Percentiles rank a stretch among this genome's conserved stretches.
Conservation (phyloP, 768 basidiomycete genomes). For the Pluteus cervinus region DNA sequence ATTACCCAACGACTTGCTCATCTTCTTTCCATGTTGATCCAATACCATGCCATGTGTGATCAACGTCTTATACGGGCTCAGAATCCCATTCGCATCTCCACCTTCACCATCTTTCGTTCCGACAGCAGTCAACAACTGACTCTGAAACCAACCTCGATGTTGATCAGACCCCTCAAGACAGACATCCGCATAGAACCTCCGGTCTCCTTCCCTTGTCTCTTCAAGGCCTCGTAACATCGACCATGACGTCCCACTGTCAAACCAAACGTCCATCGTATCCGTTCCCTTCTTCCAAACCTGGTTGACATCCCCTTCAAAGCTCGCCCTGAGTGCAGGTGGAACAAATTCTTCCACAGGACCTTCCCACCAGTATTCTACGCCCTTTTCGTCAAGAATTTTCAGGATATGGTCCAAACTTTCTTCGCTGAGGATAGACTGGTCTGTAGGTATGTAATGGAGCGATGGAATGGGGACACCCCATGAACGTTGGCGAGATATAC, state of each 20-base stretch:
- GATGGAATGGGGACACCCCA: constrained; percentile 98
- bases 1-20: constrained; percentile 98
- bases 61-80: constrained; percentile 63
- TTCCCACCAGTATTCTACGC: constrained; percentile 88
- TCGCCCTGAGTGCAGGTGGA: constrained; percentile 43
- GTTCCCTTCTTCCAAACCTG: constrained; percentile 74
- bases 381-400: constrained; percentile 61
- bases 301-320: no score
- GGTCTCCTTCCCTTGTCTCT: constrained; percentile 20
- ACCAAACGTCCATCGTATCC: constrained; percentile 99
- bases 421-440: constrained; percentile 56
- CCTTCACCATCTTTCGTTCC: no score
- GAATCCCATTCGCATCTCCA: constrained; percentile 19
- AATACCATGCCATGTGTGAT: constrained; percentile 98
- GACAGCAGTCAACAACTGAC: constrained; percentile 80
- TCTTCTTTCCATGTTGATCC: constrained; percentile 85
- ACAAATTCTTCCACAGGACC: constrained; percentile 82
- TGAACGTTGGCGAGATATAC: constrained; percentile 93
- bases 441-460: constrained; percentile 60
- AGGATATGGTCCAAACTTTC: constrained; percentile 73
- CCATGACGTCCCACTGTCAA: constrained; percentile 96
- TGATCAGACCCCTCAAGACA: constrained; percentile 96
- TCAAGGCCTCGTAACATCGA: constrained; percentile 53
- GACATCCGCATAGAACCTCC: constrained; percentile 63
- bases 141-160: constrained; percentile 99